Base-by-base conservation (phyloP, 129 eudicot genomes). In the Pseudognaphalium luteoalbum region DNA sequence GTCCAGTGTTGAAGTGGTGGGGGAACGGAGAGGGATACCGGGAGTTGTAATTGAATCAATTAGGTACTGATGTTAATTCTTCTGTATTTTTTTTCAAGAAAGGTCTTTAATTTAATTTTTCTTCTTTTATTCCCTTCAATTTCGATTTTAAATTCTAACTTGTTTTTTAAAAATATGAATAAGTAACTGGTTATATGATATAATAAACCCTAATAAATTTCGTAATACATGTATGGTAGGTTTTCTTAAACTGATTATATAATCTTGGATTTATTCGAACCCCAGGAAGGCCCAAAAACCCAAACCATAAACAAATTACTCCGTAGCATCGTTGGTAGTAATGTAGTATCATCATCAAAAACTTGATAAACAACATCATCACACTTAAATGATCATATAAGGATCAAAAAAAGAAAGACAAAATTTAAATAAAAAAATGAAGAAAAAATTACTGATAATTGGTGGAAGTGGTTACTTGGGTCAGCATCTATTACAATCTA, bases 391-490 rank as follows among this genome's bases (percentile, higher is more conserved):
- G 1, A 35, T 35, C 41, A 6, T 35, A 35, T 32, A 47, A 51
- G 58, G n/a, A 12, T 5, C 58, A 51, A 51, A 14, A 15, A 12
- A 3, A 5, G 11, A 52, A 21, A 8, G 30, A 73, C 73, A 29
- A 20, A 69, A 6, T 5, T 22, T 12, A 61, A 37, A 51, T 35
- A 61, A 37, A 42, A 87, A 76, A 86, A 76, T 56, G 66, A 77
- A 42, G 80, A 93, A 81, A 81, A 88, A 65, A 75, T 75, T 93
- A 61, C 17, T 93, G 78, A 73, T 93, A 61, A 83, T 93, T 10
- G 98, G 98, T 33, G 98, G 98, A 50, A 90, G 87, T 14, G 98
- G 98, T 15, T 93, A 90, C 87, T 74, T 93, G 56, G 98, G 98
- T 50, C 98, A 93, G 78, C 98, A 93, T 70, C 87, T 93, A 1